Evolutionary conservation across 257 asterid genomes (phyloP).

Genomic region (Solanum pennellii): DNA sequence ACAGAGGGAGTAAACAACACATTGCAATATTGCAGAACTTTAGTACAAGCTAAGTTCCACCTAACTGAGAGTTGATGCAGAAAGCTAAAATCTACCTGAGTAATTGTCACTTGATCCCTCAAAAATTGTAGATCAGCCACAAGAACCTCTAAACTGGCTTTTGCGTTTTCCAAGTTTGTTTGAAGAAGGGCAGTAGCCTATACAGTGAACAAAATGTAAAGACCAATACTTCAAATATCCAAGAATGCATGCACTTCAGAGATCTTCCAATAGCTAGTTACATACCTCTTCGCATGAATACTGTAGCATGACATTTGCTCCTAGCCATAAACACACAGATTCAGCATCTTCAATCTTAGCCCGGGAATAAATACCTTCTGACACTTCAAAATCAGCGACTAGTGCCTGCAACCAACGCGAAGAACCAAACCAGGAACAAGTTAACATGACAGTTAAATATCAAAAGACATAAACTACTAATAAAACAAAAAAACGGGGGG

Average conservation of each 20-base stretch:
- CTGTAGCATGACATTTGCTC: constrained; percentile 96
- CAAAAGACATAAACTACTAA: neutral
- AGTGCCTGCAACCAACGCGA: constrained; percentile 39
- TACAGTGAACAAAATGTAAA: neutral
- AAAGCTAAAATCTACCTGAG: constrained; percentile 43
- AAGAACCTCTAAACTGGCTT: constrained; percentile 79
- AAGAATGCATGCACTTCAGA: neutral
- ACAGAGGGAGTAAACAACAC: neutral
- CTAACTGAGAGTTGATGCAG: neutral
- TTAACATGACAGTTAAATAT: neutral
- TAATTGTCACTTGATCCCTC: constrained; percentile 88
- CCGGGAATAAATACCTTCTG: constrained; percentile 90
- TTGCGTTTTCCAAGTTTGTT: constrained; percentile 79
- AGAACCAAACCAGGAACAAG: neutral
- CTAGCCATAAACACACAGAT: constrained; percentile 91
- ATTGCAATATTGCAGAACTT: neutral
- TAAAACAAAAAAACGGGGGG: neutral
- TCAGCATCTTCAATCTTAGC: constrained; percentile 73
- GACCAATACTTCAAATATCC: neutral
- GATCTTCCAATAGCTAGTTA: neutral
- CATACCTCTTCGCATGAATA: constrained; percentile 83
- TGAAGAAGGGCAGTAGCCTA: constrained; percentile 38
- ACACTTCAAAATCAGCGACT: constrained; percentile 81
- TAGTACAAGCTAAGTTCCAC: neutral
- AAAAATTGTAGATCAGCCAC: constrained; percentile 80